Conservation (phyloP, 116 monocot species). For the Iris pallida region DNA sequence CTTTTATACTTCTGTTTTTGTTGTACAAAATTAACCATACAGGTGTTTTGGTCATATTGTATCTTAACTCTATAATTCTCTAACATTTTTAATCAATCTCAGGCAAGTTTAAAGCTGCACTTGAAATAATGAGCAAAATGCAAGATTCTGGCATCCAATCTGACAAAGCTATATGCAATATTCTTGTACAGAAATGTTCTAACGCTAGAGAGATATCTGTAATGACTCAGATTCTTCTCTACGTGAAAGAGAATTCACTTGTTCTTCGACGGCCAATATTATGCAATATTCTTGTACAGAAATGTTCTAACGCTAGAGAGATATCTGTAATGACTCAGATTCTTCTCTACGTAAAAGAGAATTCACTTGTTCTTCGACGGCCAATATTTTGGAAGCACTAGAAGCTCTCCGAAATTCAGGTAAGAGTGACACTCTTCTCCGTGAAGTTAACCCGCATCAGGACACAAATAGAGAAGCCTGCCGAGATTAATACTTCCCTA, state of each 20-base stretch:
- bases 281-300: conserved; percentile 77
- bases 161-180: conserved; percentile 85
- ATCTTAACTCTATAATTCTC: too few species aligned
- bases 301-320: conserved; percentile 58
- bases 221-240: conserved; percentile 52
- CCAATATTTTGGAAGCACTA: conserved; percentile 65
- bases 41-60: too few species aligned
- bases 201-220: conserved; percentile 51
- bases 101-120: conserved; percentile 69
- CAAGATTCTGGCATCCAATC: conserved; percentile 59
- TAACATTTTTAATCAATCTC: conserved; percentile 5
- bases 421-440: conserved; percentile 55
- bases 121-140: conserved; percentile 63
- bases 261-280: conserved; percentile 76
- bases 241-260: conserved; percentile 64
- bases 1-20: too few species aligned
- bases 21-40: too few species aligned
- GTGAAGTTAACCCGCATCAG: conserved; percentile 75
- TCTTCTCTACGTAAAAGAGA: conserved; percentile 69
- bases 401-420: conserved; percentile 38
- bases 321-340: conserved; percentile 47
- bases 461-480: too few species aligned
- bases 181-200: conserved; percentile 65
- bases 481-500: too few species aligned
- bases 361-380: conserved; percentile 65